Evolutionary conservation across 2,329 filamentous ascomycete genomes (phyloP).

Genomic region (Colletotrichum zoysiae): DNA sequence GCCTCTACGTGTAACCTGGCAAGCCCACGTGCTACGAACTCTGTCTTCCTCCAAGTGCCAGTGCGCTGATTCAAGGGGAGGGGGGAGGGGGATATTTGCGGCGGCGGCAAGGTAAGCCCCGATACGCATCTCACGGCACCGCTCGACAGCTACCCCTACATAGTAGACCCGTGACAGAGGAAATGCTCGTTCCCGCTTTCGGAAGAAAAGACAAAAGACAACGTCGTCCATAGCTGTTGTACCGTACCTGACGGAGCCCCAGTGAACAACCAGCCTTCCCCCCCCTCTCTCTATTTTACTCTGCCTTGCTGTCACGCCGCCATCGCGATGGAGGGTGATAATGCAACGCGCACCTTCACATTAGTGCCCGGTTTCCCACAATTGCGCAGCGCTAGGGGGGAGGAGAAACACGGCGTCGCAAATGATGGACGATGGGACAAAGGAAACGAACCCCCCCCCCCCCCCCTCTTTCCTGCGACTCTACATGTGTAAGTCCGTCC

Average conservation of each 20-base stretch:
- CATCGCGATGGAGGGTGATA: conserved; percentile 8
- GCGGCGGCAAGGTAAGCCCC: conserved; percentile 22
- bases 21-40: conserved; percentile 12
- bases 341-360: conserved; percentile 7
- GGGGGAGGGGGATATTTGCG: background rate
- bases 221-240: background rate
- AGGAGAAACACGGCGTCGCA: conserved; percentile 30
- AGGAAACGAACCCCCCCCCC: background rate
- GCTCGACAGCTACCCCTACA: background rate
- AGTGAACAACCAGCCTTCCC: conserved; percentile 18
- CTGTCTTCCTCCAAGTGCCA: background rate
- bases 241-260: conserved; percentile 20
- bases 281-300: background rate
- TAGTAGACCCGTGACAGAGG: background rate
- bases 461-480: background rate
- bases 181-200: background rate
- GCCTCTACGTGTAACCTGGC: background rate
- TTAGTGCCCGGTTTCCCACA: conserved; percentile 31
- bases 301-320: conserved; percentile 10
- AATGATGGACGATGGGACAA: conserved; percentile 30
- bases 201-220: background rate
- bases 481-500: background rate
- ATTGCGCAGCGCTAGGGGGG: conserved; percentile 34
- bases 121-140: conserved; percentile 1
- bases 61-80: background rate